Base-by-base conservation (phyloP, 805 yeast genomes). In the Ogataea methanolica region DNA sequence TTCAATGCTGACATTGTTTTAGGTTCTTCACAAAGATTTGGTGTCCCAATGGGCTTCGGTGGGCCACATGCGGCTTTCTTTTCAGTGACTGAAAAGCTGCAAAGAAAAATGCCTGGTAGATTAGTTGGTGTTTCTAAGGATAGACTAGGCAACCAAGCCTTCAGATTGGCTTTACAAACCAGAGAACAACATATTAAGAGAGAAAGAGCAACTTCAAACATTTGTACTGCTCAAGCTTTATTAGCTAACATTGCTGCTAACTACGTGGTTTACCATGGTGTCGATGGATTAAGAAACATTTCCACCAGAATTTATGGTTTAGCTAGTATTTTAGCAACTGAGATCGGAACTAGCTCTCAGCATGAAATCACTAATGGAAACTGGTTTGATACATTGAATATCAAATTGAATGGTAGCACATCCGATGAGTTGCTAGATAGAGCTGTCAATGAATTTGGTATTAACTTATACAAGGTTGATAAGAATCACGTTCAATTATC, bases 61-160 rank as follows among this genome's bases (percentile, higher is more conserved):
- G 99, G 99, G 19, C 99, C 99, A 4, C 99, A 94, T 67, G 98
- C 99, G 41, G 99, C 96, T 0, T 94, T 88, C 70, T 91, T 94
- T 59, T 88, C 98, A 8, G 96, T 92, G 37, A 76, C 80, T n/a
- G 80, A 82, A 50, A 76, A 81, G 47, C 75, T 85, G 57, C 88
- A 88, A 63, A 81, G 99, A 64, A 94, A 91, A 68, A 89, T 94
- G 66, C 99, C 99, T 2, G 99, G 99, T 39, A 80, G 99, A 71
- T 79, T 94, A 47, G 91, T 94, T 46, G 99, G 99, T 62, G 82
- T 88, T 37, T 83, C 96, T 36, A 88, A 88, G 65, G 99, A 92
- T 66, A 78, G 98, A 61, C 72, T 91, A 45, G 97, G 97, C 19
- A 82, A 86, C 55, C 79, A 77, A n/a, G 98, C 97, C 3, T 76